Evolutionary conservation across 169 alveolate genomes (phyloP).

Genomic region (Eimeria zaria): DNA sequence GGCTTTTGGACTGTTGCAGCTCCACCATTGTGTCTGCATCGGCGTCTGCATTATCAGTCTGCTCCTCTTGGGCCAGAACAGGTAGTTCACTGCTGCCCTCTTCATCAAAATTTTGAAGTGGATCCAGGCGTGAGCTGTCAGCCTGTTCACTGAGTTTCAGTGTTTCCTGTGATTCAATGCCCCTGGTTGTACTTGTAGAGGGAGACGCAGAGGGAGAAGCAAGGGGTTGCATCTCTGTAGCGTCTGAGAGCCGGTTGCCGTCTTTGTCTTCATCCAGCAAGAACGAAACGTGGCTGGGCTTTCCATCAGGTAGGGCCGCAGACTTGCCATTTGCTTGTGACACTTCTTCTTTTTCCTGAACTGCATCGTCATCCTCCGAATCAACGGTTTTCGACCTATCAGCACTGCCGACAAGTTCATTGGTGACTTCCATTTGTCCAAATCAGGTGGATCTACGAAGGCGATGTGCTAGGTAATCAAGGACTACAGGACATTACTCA

Average conservation of each 20-base stretch:
- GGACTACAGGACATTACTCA: not conserved
- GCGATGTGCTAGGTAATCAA: not conserved
- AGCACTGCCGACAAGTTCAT: not conserved
- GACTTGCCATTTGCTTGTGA: too few relatives aligned
- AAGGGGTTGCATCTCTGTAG: slow-evolving; percentile 23
- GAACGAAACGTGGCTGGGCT: slow-evolving; percentile 33
- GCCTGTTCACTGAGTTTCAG: not conserved
- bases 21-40: not conserved
- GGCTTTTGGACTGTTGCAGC: slow-evolving; percentile 6
- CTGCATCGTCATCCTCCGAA: not conserved
- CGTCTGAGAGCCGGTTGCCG: not conserved
- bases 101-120: not conserved
- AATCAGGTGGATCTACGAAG: not conserved
- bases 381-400: not conserved
- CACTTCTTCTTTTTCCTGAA: not conserved
- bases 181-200: not conserved
- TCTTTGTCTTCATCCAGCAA: slow-evolving; percentile 10
- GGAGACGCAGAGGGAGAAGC: not conserved
- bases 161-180: not conserved
- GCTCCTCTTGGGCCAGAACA: not conserved
- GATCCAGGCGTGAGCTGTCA: not conserved
- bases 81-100: not conserved
- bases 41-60: not conserved
- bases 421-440: not conserved
- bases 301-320: not conserved